These are phyloP conservation scores for Psilocybe cubensis DNA, from an alignment of 768 basidiomycete genomes.

Conservation along the genomic window DNA sequence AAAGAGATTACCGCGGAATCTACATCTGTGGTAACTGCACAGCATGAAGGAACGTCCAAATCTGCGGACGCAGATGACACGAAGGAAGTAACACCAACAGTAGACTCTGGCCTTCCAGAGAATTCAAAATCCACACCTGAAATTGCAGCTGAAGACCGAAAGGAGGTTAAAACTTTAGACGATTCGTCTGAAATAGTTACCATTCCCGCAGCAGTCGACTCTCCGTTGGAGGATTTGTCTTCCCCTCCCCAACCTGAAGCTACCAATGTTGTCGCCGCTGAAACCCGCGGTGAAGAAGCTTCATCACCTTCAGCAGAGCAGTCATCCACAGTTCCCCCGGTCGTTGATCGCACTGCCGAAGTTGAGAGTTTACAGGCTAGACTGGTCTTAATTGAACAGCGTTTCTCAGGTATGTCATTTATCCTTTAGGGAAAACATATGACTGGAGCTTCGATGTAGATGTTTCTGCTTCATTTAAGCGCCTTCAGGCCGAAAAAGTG, in stretches of 20 bases:
- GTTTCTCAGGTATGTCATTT: conserved; percentile 65
- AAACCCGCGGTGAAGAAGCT: not conserved
- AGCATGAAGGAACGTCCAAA: not conserved
- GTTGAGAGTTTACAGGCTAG: conserved; percentile 68
- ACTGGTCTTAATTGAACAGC: conserved; percentile 72
- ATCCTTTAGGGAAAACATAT: not conserved
- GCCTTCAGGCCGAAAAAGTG: conserved; percentile 71
- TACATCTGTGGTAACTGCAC: not conserved
- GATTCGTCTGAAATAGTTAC: not conserved
- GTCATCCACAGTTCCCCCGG: not conserved
- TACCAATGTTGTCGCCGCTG: not conserved
- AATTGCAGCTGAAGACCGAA: not conserved
- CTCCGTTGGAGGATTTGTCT: not conserved
- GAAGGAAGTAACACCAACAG: not conserved
- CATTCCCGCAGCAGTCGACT: not conserved
- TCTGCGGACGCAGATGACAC: not conserved
- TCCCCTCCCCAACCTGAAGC: not conserved
- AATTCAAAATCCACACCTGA: not conserved
- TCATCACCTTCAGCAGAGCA: not conserved
- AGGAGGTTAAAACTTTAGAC: not conserved
- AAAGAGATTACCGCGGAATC: not conserved
- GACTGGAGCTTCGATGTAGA: conserved; percentile 49
- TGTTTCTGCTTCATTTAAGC: conserved; percentile 77
- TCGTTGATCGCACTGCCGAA: conserved; percentile 25
- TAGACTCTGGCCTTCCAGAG: not conserved